Conservation (phyloP, 2,329 filamentous ascomycete species). For the Fusarium incarnatum region DNA sequence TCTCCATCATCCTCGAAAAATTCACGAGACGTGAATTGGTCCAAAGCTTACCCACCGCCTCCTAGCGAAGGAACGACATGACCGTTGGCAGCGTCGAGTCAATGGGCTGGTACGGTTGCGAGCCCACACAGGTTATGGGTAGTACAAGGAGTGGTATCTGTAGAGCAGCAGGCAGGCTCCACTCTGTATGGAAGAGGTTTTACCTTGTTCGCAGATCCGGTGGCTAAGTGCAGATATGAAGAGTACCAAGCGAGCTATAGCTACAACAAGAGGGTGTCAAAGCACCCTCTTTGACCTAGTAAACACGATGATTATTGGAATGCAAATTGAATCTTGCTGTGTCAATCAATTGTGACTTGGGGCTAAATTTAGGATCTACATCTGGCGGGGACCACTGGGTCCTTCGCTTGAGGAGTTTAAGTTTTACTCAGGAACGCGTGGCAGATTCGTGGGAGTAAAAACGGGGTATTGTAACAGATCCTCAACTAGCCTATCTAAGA, state of each 20-base stretch:
- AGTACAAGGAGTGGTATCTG: slow-evolving; percentile 20
- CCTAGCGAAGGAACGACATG: slow-evolving; percentile 17
- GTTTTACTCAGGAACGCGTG: slow-evolving; percentile 32
- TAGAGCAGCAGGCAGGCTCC: slow-evolving; percentile 15
- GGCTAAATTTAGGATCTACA: slow-evolving; percentile 22
- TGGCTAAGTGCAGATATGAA: slow-evolving; percentile 34
- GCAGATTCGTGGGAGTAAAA: slow-evolving; percentile 22
- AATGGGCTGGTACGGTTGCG: slow-evolving; percentile 8
- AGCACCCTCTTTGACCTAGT: slow-evolving; percentile 36
- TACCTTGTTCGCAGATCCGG: slow-evolving; percentile 27
- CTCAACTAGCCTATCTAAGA: slow-evolving; percentile 20
- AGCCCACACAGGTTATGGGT: slow-evolving; percentile 5
- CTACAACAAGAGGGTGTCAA: slow-evolving; percentile 31
- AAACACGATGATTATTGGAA: slow-evolving; percentile 47
- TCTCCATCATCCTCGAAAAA: slow-evolving; percentile 36
- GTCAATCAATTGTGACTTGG: not conserved
- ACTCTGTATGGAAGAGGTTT: slow-evolving; percentile 19
- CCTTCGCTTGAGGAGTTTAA: slow-evolving; percentile 6
- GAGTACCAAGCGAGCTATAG: slow-evolving; percentile 33
- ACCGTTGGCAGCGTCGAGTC: slow-evolving; percentile 23
- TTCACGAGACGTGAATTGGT: slow-evolving; percentile 18
- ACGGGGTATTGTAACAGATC: slow-evolving; percentile 29
- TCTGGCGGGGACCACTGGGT: not conserved
- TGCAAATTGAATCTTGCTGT: slow-evolving; percentile 15
- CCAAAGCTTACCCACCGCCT: slow-evolving; percentile 9